phyloP scores from a whole-genome alignment of 225 moss, liverwort and hornwort genomes.

The Marchantia paleacea region DNA sequence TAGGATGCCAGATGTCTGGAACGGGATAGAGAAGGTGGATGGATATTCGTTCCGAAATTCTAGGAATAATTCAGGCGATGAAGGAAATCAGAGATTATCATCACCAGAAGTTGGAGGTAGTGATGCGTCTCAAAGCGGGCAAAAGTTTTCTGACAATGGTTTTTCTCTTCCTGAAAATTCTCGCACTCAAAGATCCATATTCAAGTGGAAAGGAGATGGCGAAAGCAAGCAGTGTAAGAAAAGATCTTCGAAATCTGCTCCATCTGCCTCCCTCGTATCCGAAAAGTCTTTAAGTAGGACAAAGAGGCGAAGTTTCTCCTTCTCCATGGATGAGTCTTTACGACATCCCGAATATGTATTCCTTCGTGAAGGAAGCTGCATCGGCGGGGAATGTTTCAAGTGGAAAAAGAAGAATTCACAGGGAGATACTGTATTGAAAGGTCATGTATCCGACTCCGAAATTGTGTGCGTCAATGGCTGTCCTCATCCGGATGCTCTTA shows the following conservation, averaged over 20 bases:
- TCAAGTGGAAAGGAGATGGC: slow-evolving; percentile 85
- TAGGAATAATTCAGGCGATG: slow-evolving; percentile 33
- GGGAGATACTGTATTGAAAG: slow-evolving; percentile 54
- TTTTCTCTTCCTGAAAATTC: slow-evolving; percentile 61
- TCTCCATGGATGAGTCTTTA: slow-evolving; percentile 65
- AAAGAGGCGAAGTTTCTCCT: slow-evolving; percentile 77
- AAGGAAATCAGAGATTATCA: slow-evolving; percentile 52
- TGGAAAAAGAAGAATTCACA: slow-evolving; percentile 48
- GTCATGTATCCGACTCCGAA: slow-evolving; percentile 55
- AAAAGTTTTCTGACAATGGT: slow-evolving; percentile 42
- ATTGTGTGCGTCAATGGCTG: slow-evolving; percentile 38
- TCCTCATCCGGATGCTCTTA: slow-evolving; percentile 20
- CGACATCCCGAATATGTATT: slow-evolving; percentile 59
- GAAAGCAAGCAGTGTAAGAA: slow-evolving; percentile 56
- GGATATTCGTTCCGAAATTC: slow-evolving; percentile 36
- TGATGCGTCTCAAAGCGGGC: slow-evolving; percentile 46
- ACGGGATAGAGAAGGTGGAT: slow-evolving; percentile 22
- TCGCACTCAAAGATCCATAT: slow-evolving; percentile 68
- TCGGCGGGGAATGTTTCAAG: slow-evolving; percentile 81
- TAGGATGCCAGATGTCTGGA: slow-evolving; percentile 12
- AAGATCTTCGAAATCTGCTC: slow-evolving; percentile 68
- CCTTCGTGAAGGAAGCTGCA: slow-evolving; percentile 77
- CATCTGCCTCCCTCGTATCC: slow-evolving; percentile 34
- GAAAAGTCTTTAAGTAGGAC: slow-evolving; percentile 64
- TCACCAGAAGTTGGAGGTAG: slow-evolving; percentile 56